Percentiles rank a stretch among this genome's conserved stretches.
These are phyloP conservation scores for Globisporangium paroecandrum DNA, from an alignment of 352 stramenopile species.

Conservation along the genomic window DNA sequence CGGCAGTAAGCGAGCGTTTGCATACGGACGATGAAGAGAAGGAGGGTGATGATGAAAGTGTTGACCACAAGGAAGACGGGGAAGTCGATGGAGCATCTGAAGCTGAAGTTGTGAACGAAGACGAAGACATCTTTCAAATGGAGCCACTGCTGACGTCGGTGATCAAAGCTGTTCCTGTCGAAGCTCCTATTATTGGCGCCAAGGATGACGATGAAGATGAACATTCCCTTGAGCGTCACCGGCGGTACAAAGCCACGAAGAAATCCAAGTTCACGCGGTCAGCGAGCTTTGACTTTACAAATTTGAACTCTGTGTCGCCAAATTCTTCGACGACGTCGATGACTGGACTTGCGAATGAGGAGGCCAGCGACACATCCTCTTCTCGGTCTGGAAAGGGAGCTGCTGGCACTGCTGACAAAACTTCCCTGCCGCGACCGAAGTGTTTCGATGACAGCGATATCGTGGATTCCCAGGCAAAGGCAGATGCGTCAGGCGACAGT, in stretches of 20 bases:
- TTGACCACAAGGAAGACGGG: slow-evolving; percentile 14
- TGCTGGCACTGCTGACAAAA: background rate
- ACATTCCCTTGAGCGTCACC: slow-evolving; percentile 3
- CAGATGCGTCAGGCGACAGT: slow-evolving; percentile 27
- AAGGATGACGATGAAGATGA: slow-evolving; percentile 1
- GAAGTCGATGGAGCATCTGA: slow-evolving; percentile 23
- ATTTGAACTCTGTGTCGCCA: slow-evolving; percentile 26
- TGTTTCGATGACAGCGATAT: slow-evolving; percentile 85
- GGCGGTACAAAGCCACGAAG: slow-evolving; percentile 17
- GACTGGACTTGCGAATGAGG: background rate
- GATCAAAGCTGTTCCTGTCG: slow-evolving; percentile 5
- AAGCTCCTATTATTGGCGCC: slow-evolving; percentile 1
- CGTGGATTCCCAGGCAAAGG: slow-evolving; percentile 42
- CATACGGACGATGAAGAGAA: background rate
- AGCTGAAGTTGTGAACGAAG: slow-evolving; percentile 21
- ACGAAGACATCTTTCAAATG: slow-evolving; percentile 19
- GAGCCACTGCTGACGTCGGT: slow-evolving; percentile 13
- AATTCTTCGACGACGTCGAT: slow-evolving; percentile 19
- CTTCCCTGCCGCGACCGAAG: slow-evolving; percentile 29
- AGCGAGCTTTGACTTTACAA: slow-evolving; percentile 72
- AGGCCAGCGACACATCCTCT: slow-evolving; percentile 8
- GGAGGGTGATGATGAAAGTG: background rate
- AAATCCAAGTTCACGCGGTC: slow-evolving; percentile 67
- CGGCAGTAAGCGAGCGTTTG: background rate
- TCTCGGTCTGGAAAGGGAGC: background rate